These are phyloP conservation scores for Psilocybe tampanensis DNA, from an alignment of 768 basidiomycete genomes.

Conservation along the genomic window DNA sequence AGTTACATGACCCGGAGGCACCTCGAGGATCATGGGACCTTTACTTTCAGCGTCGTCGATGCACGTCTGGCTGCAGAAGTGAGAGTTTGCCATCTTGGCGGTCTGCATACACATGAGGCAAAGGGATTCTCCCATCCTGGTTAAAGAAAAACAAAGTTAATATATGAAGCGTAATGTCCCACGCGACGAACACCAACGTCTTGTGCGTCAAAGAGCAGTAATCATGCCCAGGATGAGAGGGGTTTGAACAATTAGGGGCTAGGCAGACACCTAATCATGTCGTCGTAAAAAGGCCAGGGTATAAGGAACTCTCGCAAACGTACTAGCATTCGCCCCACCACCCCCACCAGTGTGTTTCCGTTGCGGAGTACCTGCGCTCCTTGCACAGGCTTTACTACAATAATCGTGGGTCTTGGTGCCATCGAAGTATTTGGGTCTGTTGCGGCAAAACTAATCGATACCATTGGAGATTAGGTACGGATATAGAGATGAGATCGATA, in stretches of 20 bases:
- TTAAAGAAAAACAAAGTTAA: neutral
- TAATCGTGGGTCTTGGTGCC: constrained; percentile 60
- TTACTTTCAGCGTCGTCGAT: constrained; percentile 53
- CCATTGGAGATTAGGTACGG: neutral
- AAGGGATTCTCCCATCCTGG: constrained; percentile 47
- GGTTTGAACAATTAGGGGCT: constrained; percentile 52
- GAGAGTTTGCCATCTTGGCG: constrained; percentile 55
- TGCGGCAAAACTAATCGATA: constrained; percentile 52
- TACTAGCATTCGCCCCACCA: constrained; percentile 17
- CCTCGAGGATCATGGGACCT: constrained; percentile 61
- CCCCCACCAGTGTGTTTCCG: constrained; percentile 25
- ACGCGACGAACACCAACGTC: constrained; percentile 35
- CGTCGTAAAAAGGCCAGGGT: neutral
- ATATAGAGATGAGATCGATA: constrained; percentile 8
- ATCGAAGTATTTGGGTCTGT: constrained; percentile 61
- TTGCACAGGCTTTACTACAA: constrained; percentile 66
- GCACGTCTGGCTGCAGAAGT: constrained; percentile 64
- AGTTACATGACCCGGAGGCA: constrained; percentile 58
- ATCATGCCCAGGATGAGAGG: constrained; percentile 45
- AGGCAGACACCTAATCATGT: constrained; percentile 43
- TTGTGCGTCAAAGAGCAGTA: constrained; percentile 57
- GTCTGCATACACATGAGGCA: constrained; percentile 65
- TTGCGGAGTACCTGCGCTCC: constrained; percentile 38
- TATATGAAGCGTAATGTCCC: neutral
- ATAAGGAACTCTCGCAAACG: neutral